phyloP scores from a whole-genome alignment of 257 asterid genomes.

The Primulina huaijiensis region DNA sequence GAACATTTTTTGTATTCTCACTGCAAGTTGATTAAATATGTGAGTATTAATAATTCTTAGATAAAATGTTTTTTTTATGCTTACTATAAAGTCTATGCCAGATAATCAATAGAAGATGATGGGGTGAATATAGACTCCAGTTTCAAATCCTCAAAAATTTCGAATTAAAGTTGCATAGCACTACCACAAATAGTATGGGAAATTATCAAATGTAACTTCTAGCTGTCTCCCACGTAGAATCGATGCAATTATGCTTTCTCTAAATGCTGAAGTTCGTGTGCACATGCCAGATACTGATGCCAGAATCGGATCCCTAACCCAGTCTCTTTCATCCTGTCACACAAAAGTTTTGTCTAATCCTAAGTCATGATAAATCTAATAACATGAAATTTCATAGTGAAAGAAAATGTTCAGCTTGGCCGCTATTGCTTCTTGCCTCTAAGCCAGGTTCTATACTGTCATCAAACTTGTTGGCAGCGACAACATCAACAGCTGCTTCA shows the following conservation, averaged over 20 bases:
- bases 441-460: constrained; percentile 47
- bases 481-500: constrained; percentile 53
- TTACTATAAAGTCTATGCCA: constrained; percentile 15
- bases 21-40: constrained; percentile 43
- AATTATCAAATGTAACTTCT: constrained; percentile 76
- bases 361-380: constrained; percentile 16
- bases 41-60: constrained; percentile 18
- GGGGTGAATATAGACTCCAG: neutral
- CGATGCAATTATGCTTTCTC: constrained; percentile 55
- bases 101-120: constrained; percentile 4
- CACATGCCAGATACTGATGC: constrained; percentile 55
- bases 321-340: constrained; percentile 63
- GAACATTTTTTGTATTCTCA: constrained; percentile 77
- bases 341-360: constrained; percentile 23
- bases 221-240: constrained; percentile 55
- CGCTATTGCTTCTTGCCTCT: constrained; percentile 54
- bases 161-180: constrained; percentile 14
- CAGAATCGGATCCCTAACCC: constrained; percentile 52
- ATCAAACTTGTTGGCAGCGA: constrained; percentile 53
- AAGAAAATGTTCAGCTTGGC: constrained; percentile 23
- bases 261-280: constrained; percentile 49
- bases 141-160: constrained; percentile 7
- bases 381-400: constrained; percentile 23
- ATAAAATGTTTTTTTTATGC: constrained; percentile 11
- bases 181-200: constrained; percentile 87